Evolutionary conservation across 1,139 yeast species (phyloP).

Genomic region (Pichia sp.): DNA sequence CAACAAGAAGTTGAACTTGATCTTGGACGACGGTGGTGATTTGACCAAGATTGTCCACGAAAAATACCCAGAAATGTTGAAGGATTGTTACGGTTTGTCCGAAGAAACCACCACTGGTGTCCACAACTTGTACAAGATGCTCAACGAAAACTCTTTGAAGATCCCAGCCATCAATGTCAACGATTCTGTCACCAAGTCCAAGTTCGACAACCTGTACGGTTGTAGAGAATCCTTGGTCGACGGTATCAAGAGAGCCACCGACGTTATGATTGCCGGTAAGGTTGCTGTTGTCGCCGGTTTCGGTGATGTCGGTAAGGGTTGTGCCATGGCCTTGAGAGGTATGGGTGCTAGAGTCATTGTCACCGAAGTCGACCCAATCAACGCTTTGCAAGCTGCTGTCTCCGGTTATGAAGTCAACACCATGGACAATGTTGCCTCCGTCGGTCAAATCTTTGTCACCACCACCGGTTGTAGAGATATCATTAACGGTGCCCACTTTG

Average conservation of each 20-base stretch:
- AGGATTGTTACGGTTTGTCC: constrained; percentile 91
- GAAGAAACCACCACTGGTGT: constrained; percentile 99
- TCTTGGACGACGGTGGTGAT: constrained; percentile 99
- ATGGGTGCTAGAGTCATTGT: constrained; percentile 99
- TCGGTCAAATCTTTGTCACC: constrained; percentile 98
- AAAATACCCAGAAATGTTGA: constrained; percentile 97
- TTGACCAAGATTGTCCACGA: constrained; percentile 95
- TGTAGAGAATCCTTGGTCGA: constrained; percentile 98
- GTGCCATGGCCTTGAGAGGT: constrained; percentile 98
- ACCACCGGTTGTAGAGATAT: constrained; percentile 99
- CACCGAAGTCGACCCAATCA: constrained; percentile 98
- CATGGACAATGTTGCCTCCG: constrained; percentile 88
- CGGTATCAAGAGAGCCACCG: constrained; percentile 99
- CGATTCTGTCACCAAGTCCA: constrained; percentile 98
- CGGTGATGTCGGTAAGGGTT: constrained; percentile 99
- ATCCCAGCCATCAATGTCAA: constrained; percentile 99
- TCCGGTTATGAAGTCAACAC: constrained; percentile 98
- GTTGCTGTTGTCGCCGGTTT: constrained; percentile 98
- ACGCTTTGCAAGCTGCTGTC: constrained; percentile 99
- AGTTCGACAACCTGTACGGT: constrained; percentile 99
- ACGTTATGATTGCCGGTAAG: constrained; percentile 99
- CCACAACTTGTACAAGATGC: constrained; percentile 97
- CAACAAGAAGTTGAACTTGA: constrained; percentile 91
- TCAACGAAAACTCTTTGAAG: constrained; percentile 84
- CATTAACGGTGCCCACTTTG: constrained; percentile 84